Percentiles rank a stretch among this genome's conserved stretches.
phyloP scores from a whole-genome alignment of 148 eudicot species.

The Chenopodium suecicum region DNA sequence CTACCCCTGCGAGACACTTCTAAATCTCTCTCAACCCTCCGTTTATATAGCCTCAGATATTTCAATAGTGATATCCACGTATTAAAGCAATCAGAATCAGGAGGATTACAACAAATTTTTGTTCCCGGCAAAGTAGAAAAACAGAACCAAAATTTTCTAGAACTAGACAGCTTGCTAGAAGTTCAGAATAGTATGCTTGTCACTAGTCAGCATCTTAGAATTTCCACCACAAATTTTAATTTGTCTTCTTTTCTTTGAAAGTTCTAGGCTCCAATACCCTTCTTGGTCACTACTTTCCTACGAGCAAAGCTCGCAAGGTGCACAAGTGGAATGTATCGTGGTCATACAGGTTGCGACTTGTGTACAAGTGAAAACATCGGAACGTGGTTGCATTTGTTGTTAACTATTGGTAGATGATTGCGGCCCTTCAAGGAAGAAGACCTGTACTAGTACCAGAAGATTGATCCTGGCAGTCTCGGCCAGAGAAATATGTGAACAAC shows the following conservation, averaged over 20 bases:
- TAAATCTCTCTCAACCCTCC: too few species aligned
- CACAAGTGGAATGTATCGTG: background rate
- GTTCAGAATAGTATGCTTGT: background rate
- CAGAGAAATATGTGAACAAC: too few species aligned
- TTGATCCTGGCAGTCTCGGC: background rate
- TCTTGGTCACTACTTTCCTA: too few species aligned
- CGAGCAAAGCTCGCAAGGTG: too few species aligned
- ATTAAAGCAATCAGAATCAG: background rate
- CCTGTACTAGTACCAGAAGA: background rate
- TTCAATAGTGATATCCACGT: background rate
- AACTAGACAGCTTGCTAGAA: background rate
- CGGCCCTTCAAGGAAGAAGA: background rate
- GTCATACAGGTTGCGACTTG: background rate
- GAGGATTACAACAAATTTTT: background rate
- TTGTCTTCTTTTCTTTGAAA: too few species aligned
- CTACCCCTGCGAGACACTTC: too few species aligned
- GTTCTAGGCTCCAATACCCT: too few species aligned
- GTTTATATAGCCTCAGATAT: background rate
- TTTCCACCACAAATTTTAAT: background rate
- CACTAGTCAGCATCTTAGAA: background rate
- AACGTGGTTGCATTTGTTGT: background rate
- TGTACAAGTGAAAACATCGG: background rate
- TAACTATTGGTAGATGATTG: background rate
- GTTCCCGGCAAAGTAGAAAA: background rate
- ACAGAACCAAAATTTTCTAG: background rate